Evolutionary conservation across 805 yeast genomes (phyloP).

Genomic region (Nakazawaea ishiwadae): DNA sequence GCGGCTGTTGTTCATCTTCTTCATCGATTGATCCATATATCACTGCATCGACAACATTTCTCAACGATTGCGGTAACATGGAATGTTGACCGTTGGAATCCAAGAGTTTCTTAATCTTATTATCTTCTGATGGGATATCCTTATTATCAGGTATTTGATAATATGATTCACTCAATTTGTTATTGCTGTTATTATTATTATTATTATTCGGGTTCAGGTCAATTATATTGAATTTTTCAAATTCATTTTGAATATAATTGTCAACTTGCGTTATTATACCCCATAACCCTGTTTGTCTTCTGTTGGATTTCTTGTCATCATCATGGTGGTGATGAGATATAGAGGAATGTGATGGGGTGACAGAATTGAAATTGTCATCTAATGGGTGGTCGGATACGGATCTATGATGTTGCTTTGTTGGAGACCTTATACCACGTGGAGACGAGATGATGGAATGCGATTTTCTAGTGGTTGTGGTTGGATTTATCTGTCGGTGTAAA

Average conservation of each 20-base stretch:
- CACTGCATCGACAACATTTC: slow-evolving; percentile 12
- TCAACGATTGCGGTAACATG: slow-evolving; percentile 6
- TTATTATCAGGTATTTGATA: slow-evolving; percentile 2
- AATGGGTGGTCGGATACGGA: slow-evolving; percentile 10
- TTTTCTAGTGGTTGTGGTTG: slow-evolving; percentile 1
- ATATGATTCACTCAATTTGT: slow-evolving; percentile 1
- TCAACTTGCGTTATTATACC: slow-evolving; percentile 11
- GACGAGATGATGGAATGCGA: background rate
- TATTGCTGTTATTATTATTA: background rate
- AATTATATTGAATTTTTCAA: slow-evolving; percentile 13
- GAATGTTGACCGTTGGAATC: slow-evolving; percentile 6
- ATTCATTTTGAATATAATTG: slow-evolving; percentile 12
- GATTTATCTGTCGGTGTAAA: slow-evolving; percentile 35
- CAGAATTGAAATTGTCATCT: slow-evolving; percentile 10
- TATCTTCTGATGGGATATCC: slow-evolving; percentile 3
- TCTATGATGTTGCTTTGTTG: slow-evolving; percentile 1
- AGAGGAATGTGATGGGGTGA: background rate
- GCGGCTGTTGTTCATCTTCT: background rate
- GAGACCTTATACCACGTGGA: slow-evolving; percentile 5
- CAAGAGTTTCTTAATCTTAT: slow-evolving; percentile 10
- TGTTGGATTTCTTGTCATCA: background rate
- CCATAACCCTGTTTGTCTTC: slow-evolving; percentile 9
- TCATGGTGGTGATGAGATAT: too few species aligned
- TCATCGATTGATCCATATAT: slow-evolving; percentile 9
- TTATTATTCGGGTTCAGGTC: slow-evolving; percentile 11